A percentile compares a stretch with the other conserved stretches of the same genome.
Evolutionary conservation across 2,329 filamentous ascomycete species (phyloP).

Genomic region (Penicillium nordicum): DNA sequence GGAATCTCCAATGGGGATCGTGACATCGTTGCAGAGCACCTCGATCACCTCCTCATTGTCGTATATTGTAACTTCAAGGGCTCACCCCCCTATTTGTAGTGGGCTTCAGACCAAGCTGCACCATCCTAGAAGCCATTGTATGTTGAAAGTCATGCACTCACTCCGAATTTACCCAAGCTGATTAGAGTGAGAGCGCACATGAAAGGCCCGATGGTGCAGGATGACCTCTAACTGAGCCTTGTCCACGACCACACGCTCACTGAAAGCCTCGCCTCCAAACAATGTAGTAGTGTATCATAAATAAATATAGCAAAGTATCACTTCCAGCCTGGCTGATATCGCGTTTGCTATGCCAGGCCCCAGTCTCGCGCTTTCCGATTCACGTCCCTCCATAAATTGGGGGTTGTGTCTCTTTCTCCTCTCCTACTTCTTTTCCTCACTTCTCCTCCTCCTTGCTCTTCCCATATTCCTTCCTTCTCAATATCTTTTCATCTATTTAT

Average conservation of each 20-base stretch:
- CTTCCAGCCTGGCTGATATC: background rate
- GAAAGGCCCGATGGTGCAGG: background rate
- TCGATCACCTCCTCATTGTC: background rate
- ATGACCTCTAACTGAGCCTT: background rate
- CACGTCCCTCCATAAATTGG: background rate
- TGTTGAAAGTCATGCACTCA: background rate
- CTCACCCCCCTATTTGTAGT: background rate
- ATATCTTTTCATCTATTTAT: background rate
- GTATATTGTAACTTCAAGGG: background rate
- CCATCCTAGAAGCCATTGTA: background rate
- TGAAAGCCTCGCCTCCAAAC: background rate
- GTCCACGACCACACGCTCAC: background rate
- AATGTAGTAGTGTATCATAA: background rate
- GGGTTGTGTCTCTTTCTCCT: background rate
- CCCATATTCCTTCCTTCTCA: background rate
- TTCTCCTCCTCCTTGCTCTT: background rate
- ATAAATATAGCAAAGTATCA: background rate
- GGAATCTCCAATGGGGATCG: background rate
- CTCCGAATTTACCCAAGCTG: background rate
- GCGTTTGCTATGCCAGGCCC: background rate
- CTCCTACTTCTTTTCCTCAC: background rate
- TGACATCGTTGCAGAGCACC: background rate
- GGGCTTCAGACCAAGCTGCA: background rate
- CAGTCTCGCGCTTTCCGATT: background rate
- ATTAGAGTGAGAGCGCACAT: background rate